Evolutionary conservation across 2,329 filamentous ascomycete genomes (phyloP).

Genomic region (Diaporthe humulicola): DNA sequence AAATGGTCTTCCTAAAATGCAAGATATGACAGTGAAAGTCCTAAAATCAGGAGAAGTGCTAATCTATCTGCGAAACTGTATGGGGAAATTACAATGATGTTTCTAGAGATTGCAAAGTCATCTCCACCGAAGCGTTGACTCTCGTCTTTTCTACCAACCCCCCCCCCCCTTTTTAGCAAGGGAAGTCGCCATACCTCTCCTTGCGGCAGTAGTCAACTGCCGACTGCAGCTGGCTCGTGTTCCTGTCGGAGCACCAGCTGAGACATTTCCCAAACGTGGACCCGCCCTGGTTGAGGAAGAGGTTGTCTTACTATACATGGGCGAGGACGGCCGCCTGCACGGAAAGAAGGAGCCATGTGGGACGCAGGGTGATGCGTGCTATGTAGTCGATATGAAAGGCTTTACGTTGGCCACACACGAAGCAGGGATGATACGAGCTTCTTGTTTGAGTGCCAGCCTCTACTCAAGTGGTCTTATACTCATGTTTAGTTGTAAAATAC

Average conservation of each 20-base stretch:
- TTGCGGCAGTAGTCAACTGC: not conserved
- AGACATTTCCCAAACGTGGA: not conserved
- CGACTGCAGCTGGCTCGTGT: not conserved
- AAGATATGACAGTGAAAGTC: no score
- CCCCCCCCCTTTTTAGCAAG: not conserved
- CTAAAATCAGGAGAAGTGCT: no score
- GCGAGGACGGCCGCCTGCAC: not conserved
- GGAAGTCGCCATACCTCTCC: not conserved
- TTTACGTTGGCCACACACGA: not conserved
- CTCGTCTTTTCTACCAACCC: no score
- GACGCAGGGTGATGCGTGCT: not conserved
- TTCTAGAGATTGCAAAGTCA: no score
- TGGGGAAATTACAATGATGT: no score
- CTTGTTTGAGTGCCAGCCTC: not conserved
- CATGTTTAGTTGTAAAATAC: not conserved
- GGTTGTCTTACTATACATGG: not conserved
- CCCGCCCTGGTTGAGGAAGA: not conserved
- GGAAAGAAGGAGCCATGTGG: not conserved
- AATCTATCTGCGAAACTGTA: no score
- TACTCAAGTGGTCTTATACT: not conserved
- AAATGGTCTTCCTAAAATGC: no score
- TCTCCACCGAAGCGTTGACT: no score
- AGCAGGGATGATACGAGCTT: no score
- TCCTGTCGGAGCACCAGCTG: constrained; percentile 1
- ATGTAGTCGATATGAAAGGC: not conserved